phyloP scores from a whole-genome alignment of 345 rosid genomes.

The Ceriops decandra region DNA sequence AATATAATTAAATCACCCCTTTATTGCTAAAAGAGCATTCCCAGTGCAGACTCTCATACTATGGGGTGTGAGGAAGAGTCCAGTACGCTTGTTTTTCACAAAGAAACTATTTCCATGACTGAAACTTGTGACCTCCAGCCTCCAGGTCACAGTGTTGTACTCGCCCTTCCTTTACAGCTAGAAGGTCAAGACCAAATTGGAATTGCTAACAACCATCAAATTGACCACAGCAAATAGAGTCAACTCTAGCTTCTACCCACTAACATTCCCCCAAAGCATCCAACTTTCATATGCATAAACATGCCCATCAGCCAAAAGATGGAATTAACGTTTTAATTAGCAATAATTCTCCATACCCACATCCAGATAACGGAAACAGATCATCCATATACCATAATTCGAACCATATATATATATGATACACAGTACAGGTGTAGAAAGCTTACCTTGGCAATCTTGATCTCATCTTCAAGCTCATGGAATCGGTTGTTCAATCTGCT shows the following conservation, averaged over 20 bases:
- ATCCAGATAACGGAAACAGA: not conserved
- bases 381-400: not conserved
- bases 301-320: conserved; percentile 9
- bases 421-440: too few relatives aligned
- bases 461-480: conserved; percentile 84
- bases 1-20: too few relatives aligned
- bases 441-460: conserved; percentile 68
- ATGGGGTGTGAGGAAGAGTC: too few relatives aligned
- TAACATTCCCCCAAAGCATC: not conserved
- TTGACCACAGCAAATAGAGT: not conserved
- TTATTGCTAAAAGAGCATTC: too few relatives aligned
- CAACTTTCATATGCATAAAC: not conserved
- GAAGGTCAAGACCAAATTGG: not conserved
- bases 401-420: not conserved
- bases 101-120: too few relatives aligned
- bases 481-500: conserved; percentile 77
- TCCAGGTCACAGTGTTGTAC: too few relatives aligned
- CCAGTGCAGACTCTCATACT: too few relatives aligned
- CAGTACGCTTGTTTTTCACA: too few relatives aligned
- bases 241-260: not conserved
- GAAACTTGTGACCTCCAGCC: too few relatives aligned
- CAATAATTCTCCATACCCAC: not conserved
- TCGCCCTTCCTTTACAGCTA: too few relatives aligned
- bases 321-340: not conserved
- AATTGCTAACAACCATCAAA: not conserved